phyloP scores from a whole-genome alignment of 2,329 filamentous ascomycete genomes.

The Didymella lethalis region DNA sequence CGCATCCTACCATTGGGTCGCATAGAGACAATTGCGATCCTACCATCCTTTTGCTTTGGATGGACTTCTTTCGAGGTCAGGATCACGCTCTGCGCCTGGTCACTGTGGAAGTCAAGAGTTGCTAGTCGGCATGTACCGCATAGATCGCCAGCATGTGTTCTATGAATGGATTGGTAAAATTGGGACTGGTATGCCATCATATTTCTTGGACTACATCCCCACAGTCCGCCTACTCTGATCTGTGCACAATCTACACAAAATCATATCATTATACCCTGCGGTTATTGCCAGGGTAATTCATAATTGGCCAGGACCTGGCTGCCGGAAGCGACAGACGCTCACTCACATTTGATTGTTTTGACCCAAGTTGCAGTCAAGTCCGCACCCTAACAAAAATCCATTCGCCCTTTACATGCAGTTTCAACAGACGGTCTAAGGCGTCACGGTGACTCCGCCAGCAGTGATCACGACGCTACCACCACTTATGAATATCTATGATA shows the following conservation, averaged over 20 bases:
- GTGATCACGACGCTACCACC: constrained; percentile 5
- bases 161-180: background rate
- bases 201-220: background rate
- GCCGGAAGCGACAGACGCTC: constrained; percentile 7
- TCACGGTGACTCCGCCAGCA: constrained; percentile 2
- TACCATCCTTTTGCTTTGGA: background rate
- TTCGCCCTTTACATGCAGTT: constrained; percentile 6
- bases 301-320: constrained; percentile 14
- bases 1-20: background rate
- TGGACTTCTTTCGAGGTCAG: background rate
- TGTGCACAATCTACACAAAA: background rate
- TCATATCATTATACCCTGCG: constrained; percentile 14
- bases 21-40: background rate
- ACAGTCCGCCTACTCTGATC: background rate
- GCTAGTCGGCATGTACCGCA: background rate
- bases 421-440: background rate
- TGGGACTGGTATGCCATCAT: background rate
- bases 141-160: background rate
- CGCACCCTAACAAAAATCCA: constrained; percentile 13
- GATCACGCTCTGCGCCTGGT: background rate
- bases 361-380: constrained; percentile 21
- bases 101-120: background rate
- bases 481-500: constrained; percentile 1
- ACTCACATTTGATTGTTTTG: constrained; percentile 4
- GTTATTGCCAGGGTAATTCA: constrained; percentile 9